Base-by-base conservation (phyloP, 192 early-diverging fungal species). In the Diversispora eburnea region DNA sequence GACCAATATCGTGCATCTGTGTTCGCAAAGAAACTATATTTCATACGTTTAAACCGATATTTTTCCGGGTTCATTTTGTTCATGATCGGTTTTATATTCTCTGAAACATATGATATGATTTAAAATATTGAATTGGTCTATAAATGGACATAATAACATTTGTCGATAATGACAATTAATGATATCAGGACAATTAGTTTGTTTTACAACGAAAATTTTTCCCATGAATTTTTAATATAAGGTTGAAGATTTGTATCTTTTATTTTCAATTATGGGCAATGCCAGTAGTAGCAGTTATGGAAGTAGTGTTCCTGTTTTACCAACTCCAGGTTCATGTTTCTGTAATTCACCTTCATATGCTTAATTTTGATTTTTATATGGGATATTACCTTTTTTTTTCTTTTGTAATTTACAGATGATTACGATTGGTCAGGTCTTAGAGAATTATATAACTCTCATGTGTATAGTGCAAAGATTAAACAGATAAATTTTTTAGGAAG, bases 381-480 rank as follows among this genome's bases (percentile, higher is more conserved):
- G 17, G 0, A n/a, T 0, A 8, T 7, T 65, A 65, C 42, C n/a
- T 12, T 65, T 65, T 65, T 46, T 45, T 45, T 19, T 43, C 6
- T 65, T 13, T 46, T n/a, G n/a, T n/a, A n/a, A 46, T 45, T 65
- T n/a, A 45, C 42, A 65, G 63, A 65, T 65, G 33, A 45, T 4
- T 45, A 45, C 46, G 20, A 45, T 42, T 1, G 46, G 42, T 15
- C 12, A 65, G 7, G 20, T 45, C 63, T 65, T 65, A 45, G 8
- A 19, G 20, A 65, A 19, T 65, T 65, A 13, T 65, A 65, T 15
- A 41, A 45, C 45, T 45, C 63, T 65, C 33, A 10, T 65, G 63
- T 65, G 42, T 19, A 39, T 8, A 65, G 63, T 45, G 63, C 63
- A 43, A 17, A 65, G 1, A 19, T 65, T 5, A 15, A 45, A 15